Conservation (phyloP, 2,329 filamentous ascomycete species). For the Fusarium ramigenum region DNA sequence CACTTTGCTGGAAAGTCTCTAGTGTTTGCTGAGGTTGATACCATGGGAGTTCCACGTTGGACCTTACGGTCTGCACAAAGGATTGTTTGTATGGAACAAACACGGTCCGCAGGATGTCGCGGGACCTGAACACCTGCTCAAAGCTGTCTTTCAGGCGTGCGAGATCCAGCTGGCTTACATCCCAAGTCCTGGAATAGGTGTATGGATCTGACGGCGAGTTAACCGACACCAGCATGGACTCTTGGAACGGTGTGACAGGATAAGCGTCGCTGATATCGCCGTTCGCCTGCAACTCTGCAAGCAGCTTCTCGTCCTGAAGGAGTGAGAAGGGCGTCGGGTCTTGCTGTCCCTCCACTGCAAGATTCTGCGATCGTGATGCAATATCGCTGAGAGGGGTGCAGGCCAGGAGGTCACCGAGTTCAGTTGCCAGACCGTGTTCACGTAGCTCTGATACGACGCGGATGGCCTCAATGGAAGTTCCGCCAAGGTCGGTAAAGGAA, state of each 20-base stretch:
- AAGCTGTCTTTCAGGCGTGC: constrained; percentile 6
- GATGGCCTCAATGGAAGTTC: constrained; percentile 17
- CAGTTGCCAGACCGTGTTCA: neutral
- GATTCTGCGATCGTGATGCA: neutral
- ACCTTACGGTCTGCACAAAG: neutral
- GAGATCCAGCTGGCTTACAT: constrained; percentile 14
- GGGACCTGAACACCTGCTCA: constrained; percentile 12
- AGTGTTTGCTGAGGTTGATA: neutral
- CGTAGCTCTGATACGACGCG: constrained; percentile 2
- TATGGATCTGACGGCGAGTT: constrained; percentile 12
- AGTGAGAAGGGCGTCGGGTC: constrained; percentile 25
- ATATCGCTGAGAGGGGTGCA: neutral
- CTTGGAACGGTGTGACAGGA: constrained; percentile 39
- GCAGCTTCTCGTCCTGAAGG: neutral
- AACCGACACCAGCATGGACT: constrained; percentile 23
- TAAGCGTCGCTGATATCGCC: constrained; percentile 28
- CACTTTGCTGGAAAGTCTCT: neutral
- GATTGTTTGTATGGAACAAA: constrained; percentile 21
- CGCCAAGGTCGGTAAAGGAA: constrained; percentile 10
- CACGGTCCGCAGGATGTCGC: constrained; percentile 26
- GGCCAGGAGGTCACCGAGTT: constrained; percentile 1
- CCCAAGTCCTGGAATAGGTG: constrained; percentile 30
- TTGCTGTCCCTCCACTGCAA: neutral
- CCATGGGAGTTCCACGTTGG: neutral
- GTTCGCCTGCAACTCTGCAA: neutral